Evolutionary conservation across 495 filamentous ascomycete genomes (phyloP).

Genomic region (Trichoderma asperelloides): DNA sequence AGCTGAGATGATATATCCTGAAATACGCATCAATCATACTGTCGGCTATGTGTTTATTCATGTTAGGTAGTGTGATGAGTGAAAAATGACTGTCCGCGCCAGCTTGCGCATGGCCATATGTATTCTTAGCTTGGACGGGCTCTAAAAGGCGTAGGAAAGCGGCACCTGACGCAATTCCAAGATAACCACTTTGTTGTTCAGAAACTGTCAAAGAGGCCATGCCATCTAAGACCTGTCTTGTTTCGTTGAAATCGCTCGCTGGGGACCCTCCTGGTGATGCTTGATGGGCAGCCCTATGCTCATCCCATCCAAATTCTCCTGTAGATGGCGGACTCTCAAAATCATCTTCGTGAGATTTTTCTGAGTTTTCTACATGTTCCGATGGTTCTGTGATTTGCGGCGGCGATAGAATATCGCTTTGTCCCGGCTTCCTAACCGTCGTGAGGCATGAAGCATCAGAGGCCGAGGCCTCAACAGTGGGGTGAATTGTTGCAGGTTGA

Average conservation of each 20-base stretch:
- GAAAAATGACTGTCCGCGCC: slow-evolving; percentile 1
- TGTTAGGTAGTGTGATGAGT: slow-evolving; percentile 11
- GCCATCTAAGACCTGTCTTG: slow-evolving; percentile 12
- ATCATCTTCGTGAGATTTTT: slow-evolving; percentile 14
- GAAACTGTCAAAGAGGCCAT: slow-evolving; percentile 15
- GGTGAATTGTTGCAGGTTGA: too few relatives aligned
- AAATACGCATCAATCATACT: slow-evolving; percentile 42
- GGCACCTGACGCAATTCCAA: slow-evolving; percentile 15
- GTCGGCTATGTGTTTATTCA: slow-evolving; percentile 12
- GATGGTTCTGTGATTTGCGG: neutral
- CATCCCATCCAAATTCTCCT: slow-evolving; percentile 14
- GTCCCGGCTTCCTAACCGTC: neutral
- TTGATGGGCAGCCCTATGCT: slow-evolving; percentile 10
- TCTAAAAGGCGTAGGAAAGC: slow-evolving; percentile 15
- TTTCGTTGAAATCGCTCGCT: neutral
- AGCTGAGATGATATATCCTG: slow-evolving; percentile 42
- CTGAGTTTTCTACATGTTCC: neutral
- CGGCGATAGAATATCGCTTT: neutral
- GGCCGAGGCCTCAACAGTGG: neutral
- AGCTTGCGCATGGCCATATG: neutral
- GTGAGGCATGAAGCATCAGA: neutral
- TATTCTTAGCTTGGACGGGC: neutral
- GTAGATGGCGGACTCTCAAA: slow-evolving; percentile 13
- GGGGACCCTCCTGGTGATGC: neutral
- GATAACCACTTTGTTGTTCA: slow-evolving; percentile 13